These are phyloP conservation scores for Neoboletus subvelutipes DNA, from an alignment of 768 basidiomycete genomes.

Conservation along the genomic window DNA sequence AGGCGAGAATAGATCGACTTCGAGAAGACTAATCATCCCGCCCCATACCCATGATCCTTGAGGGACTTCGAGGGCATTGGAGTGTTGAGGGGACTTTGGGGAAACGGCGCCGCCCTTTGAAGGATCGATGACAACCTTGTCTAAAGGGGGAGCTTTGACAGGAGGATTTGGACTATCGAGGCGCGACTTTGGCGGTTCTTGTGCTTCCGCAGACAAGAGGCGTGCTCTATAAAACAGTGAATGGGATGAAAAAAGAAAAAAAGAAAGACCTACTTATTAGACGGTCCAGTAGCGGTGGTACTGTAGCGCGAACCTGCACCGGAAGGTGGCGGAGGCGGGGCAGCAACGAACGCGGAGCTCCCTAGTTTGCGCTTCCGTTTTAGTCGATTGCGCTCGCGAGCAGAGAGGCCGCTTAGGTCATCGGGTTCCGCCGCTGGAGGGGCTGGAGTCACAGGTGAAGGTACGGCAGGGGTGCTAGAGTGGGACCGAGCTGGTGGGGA, in stretches of 20 bases:
- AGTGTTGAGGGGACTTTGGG: slow-evolving; percentile 73
- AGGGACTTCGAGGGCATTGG: slow-evolving; percentile 73
- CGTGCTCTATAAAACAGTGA: slow-evolving; percentile 53
- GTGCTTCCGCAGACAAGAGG: slow-evolving; percentile 65
- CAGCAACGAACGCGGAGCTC: slow-evolving; percentile 76
- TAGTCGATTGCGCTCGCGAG: slow-evolving; percentile 88
- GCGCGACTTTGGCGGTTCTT: slow-evolving; percentile 49
- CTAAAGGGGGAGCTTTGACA: slow-evolving; percentile 39
- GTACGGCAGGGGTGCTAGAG: slow-evolving; percentile 44
- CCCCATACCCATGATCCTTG: slow-evolving; percentile 86
- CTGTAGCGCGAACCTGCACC: slow-evolving; percentile 59
- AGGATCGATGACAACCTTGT: slow-evolving; percentile 77
- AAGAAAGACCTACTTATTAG: slow-evolving; percentile 51
- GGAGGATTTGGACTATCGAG: slow-evolving; percentile 54
- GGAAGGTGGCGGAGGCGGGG: slow-evolving; percentile 61
- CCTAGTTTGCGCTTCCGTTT: slow-evolving; percentile 94
- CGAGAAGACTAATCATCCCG: slow-evolving; percentile 73
- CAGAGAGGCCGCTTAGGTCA: slow-evolving; percentile 66
- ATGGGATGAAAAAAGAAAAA: slow-evolving; percentile 1
- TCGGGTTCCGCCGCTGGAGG: slow-evolving; percentile 38
- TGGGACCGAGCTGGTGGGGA: slow-evolving; percentile 42
- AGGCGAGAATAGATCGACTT: slow-evolving; percentile 79
- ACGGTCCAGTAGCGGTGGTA: slow-evolving; percentile 53
- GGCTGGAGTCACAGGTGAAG: slow-evolving; percentile 48
- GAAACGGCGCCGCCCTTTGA: slow-evolving; percentile 83